phyloP scores from a whole-genome alignment of 1,284 basidiomycete genomes.

The Malassezia arunalokei region DNA sequence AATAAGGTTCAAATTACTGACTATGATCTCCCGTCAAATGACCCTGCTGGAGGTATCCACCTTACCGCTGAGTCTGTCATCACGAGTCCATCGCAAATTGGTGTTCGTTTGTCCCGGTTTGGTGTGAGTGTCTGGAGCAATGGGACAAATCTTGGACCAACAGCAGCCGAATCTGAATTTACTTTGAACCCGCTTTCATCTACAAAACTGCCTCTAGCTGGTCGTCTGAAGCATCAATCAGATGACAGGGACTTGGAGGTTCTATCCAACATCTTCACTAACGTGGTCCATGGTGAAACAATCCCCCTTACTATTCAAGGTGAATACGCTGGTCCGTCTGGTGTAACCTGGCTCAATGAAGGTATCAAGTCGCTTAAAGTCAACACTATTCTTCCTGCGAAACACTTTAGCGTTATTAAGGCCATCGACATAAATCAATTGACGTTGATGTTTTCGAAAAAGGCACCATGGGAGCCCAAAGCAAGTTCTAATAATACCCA shows the following conservation, averaged over 20 bases:
- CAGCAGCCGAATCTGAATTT: slow-evolving; percentile 51
- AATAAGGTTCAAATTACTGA: slow-evolving; percentile 57
- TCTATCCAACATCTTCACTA: slow-evolving; percentile 61
- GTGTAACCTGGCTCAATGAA: slow-evolving; percentile 61
- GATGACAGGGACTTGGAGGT: slow-evolving; percentile 51
- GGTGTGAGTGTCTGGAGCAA: slow-evolving; percentile 56
- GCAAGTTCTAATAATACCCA: slow-evolving; percentile 56
- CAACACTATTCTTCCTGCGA: slow-evolving; percentile 57
- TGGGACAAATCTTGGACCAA: slow-evolving; percentile 55
- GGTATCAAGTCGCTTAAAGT: slow-evolving; percentile 60
- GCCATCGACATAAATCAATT: slow-evolving; percentile 58
- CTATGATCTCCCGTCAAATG: slow-evolving; percentile 62
- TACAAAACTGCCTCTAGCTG: slow-evolving; percentile 54
- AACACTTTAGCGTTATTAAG: slow-evolving; percentile 58
- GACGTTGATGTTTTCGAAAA: slow-evolving; percentile 55
- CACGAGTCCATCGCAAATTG: slow-evolving; percentile 64
- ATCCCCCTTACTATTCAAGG: slow-evolving; percentile 58
- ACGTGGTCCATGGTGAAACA: slow-evolving; percentile 59
- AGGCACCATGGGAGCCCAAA: slow-evolving; percentile 51
- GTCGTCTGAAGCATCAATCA: slow-evolving; percentile 58
- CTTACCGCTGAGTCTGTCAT: slow-evolving; percentile 57
- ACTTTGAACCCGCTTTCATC: slow-evolving; percentile 55
- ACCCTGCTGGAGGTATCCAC: slow-evolving; percentile 63
- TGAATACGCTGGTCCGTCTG: slow-evolving; percentile 55
- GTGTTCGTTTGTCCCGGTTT: slow-evolving; percentile 57